Conservation (phyloP, 805 yeast species). For the Peterozyma xylosa region DNA sequence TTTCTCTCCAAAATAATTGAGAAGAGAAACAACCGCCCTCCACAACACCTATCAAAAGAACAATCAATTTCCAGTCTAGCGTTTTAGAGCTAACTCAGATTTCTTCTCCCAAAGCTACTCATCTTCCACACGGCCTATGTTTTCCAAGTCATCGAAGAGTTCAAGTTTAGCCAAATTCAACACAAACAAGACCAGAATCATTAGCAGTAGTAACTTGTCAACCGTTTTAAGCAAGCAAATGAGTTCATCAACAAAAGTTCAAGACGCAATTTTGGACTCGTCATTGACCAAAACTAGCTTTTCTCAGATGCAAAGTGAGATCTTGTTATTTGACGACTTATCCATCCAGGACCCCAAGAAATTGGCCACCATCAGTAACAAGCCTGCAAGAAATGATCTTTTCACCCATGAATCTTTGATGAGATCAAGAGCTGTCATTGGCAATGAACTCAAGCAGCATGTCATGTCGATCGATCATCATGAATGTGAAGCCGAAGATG, state of each 20-base stretch:
- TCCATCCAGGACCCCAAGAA: background rate
- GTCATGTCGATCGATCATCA: conserved; percentile 42
- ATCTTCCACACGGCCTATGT: background rate
- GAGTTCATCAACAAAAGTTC: no score
- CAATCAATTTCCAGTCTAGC: background rate
- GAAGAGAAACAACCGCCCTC: no score
- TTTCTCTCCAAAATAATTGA: background rate
- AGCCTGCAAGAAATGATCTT: background rate
- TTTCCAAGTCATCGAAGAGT: background rate
- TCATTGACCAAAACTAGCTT: background rate
- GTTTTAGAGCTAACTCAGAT: background rate
- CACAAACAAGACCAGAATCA: background rate
- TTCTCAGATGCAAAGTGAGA: background rate
- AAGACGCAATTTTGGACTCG: background rate
- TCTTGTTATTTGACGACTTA: background rate
- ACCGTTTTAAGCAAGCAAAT: no score
- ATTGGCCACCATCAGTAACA: background rate
- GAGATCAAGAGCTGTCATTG: conserved; percentile 15
- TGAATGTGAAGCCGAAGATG: conserved; percentile 65
- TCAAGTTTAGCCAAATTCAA: background rate
- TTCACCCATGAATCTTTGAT: background rate
- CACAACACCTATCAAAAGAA: background rate
- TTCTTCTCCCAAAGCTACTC: background rate
- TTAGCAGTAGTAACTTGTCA: no score
- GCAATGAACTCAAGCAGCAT: conserved; percentile 30